Base-by-base conservation (phyloP, 225 moss, liverwort and hornwort genomes). In the Anthoceros angustus region DNA sequence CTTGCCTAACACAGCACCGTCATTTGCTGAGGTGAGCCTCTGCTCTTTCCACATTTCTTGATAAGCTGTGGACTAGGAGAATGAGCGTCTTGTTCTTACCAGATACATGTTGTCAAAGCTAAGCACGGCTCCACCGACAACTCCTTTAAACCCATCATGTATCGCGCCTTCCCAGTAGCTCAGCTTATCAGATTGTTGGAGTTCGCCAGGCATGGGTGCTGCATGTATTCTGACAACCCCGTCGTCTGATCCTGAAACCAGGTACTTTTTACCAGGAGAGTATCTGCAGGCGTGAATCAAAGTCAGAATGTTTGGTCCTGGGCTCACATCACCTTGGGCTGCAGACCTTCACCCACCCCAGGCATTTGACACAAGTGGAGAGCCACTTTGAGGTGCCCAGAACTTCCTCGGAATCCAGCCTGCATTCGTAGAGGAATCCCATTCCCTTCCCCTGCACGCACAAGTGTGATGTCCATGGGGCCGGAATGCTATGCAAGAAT, bases 141-240 rank as follows among this genome's bases (percentile, higher is more conserved):
- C 86, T 74, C 94, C 94, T 61, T 91, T 83, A 74, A 91, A 95
- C 12, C 80, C 88, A 73, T 95, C 94, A 74, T 95, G 94, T 70
- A 95, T 78, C 67, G 82, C 83, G 45, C 79, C 86, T 90, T 95
- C 88, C 94, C 94, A 95, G 69, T 85, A 91, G 67, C 82, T 91
- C 42, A 86, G 80, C 65, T 80, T 73, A 46, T 74, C 80, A 55
- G 82, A 74, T 48, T 85, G 76, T 76, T 83, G 81, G 42, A 94
- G 72, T 18, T 91, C 77, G 63, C 94, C 83, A 55, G 94, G 82
- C 60, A 70, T 71, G 70, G 88, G 88, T 72, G 76, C 75, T 67
- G 76, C 80, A 76, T 95, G 94, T 63, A 95, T 78, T 41, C 94
- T 88, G 26, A 95, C 90, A 62, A 86, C 78, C 60, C 94, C 94